phyloP scores from a whole-genome alignment of 1,284 basidiomycete genomes.

The Thelephora terrestris region DNA sequence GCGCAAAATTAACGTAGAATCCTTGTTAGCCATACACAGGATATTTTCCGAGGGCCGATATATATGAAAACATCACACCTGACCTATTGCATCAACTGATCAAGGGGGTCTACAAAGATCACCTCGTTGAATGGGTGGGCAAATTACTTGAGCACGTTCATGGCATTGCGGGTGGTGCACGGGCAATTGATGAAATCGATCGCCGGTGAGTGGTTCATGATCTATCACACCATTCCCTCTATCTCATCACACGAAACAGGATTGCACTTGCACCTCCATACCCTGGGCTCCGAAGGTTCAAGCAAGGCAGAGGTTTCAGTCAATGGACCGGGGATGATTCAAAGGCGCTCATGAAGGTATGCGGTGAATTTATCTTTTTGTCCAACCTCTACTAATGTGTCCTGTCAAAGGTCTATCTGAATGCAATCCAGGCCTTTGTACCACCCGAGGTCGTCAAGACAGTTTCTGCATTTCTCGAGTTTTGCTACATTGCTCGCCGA shows the following conservation, averaged over 20 bases:
- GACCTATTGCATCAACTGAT: slow-evolving; percentile 15
- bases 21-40: slow-evolving; percentile 13
- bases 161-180: not conserved
- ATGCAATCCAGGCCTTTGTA: too few species aligned
- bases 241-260: not conserved
- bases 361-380: too few species aligned
- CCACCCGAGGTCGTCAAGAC: too few species aligned
- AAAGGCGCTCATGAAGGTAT: slow-evolving; percentile 9
- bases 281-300: slow-evolving; percentile 7
- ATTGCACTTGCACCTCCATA: slow-evolving; percentile 5
- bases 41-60: slow-evolving; percentile 8
- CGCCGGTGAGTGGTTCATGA: slow-evolving; percentile 4
- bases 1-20: not conserved
- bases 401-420: too few species aligned
- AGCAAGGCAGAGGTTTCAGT: slow-evolving; percentile 6
- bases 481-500: too few species aligned
- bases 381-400: too few species aligned
- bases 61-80: slow-evolving; percentile 7
- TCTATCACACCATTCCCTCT: not conserved
- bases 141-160: too few species aligned
- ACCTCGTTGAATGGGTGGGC: slow-evolving; percentile 11
- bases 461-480: too few species aligned
- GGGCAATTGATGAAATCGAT: slow-evolving; percentile 10
- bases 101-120: slow-evolving; percentile 15
- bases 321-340: slow-evolving; percentile 10